phyloP scores from a whole-genome alignment of 1,284 basidiomycete species.

The Trichosporon coremiiforme region DNA sequence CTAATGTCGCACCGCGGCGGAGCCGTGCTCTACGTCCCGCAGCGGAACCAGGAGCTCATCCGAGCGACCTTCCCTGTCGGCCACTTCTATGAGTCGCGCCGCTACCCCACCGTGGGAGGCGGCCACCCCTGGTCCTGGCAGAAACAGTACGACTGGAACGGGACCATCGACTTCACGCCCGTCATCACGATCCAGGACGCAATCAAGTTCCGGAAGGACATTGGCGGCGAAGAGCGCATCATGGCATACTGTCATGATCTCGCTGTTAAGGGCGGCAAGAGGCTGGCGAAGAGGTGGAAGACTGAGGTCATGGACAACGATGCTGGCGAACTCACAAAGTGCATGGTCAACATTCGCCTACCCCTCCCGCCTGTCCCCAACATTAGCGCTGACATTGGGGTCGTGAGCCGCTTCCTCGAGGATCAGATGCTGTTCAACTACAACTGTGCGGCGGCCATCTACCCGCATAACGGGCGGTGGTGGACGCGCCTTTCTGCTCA shows the following conservation, averaged over 20 bases:
- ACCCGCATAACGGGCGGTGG: constrained; percentile 66
- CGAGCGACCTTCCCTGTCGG: constrained; percentile 75
- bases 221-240: constrained; percentile 81
- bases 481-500: constrained; percentile 72
- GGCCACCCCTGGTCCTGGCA: constrained; percentile 54
- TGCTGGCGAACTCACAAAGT: constrained; percentile 66
- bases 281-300: constrained; percentile 66
- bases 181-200: constrained; percentile 59
- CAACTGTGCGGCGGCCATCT: constrained; percentile 43
- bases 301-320: constrained; percentile 68
- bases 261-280: constrained; percentile 71
- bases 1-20: constrained; percentile 66
- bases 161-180: constrained; percentile 44
- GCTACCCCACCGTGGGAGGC: constrained; percentile 44
- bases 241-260: constrained; percentile 73
- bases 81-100: constrained; percentile 61
- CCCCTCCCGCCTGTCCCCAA: constrained; percentile 43
- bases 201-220: constrained; percentile 72
- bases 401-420: constrained; percentile 40
- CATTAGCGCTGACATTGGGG: constrained; percentile 33
- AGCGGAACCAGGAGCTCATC: constrained; percentile 75
- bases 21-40: constrained; percentile 75
- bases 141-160: constrained; percentile 43
- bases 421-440: constrained; percentile 39
- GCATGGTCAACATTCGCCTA: constrained; percentile 64